A percentile compares a stretch with the other conserved stretches of the same genome.
phyloP scores from a whole-genome alignment of 2,329 filamentous ascomycete species.

The Stagonosporopsis rhizophila region DNA sequence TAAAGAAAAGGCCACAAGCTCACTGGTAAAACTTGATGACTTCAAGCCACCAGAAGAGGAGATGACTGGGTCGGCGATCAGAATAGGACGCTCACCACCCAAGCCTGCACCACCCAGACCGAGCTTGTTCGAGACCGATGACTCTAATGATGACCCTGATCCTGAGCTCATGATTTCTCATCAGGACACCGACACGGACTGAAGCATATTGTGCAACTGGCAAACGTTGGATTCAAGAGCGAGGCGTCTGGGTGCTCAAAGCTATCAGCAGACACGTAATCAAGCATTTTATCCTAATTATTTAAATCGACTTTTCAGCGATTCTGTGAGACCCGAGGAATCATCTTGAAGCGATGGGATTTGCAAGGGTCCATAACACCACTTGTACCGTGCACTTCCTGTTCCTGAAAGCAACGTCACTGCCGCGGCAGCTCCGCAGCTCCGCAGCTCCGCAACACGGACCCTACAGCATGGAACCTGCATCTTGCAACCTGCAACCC shows the following conservation, averaged over 20 bases:
- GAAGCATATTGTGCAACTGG: not conserved
- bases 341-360: not conserved
- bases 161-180: constrained; percentile 59
- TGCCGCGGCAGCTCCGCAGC: not conserved
- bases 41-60: constrained; percentile 37
- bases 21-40: constrained; percentile 29
- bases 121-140: constrained; percentile 50
- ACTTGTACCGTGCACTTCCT: not conserved
- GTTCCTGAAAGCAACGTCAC: constrained; percentile 5
- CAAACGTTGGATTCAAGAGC: not conserved
- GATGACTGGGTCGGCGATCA: constrained; percentile 41
- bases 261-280: not conserved
- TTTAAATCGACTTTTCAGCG: not conserved
- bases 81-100: constrained; percentile 36
- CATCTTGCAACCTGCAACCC: not conserved
- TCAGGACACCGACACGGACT: constrained; percentile 52
- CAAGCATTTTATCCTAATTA: not conserved
- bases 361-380: not conserved
- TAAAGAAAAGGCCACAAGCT: constrained; percentile 35
- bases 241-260: constrained; percentile 3
- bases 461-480: constrained; percentile 5
- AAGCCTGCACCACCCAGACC: constrained; percentile 41
- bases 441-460: constrained; percentile 5
- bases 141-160: constrained; percentile 55
- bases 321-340: not conserved